These are phyloP conservation scores for Amanita brunnescens DNA, from an alignment of 768 basidiomycete genomes.

Conservation along the genomic window DNA sequence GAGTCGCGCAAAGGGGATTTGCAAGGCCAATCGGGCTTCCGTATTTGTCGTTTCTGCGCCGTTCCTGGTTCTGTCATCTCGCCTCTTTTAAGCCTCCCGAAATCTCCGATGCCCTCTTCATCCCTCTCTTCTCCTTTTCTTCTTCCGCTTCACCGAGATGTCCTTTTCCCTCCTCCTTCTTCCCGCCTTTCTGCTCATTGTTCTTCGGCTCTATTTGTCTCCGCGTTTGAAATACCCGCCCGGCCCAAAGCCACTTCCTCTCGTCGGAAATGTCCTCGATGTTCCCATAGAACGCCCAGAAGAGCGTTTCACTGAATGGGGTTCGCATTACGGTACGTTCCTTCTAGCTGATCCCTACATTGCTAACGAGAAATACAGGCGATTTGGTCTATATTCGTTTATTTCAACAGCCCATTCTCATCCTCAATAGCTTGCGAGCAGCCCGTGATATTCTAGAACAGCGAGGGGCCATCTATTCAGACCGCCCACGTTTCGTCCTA, in stretches of 20 bases:
- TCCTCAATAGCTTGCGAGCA: conserved; percentile 39
- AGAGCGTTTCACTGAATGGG: conserved; percentile 33
- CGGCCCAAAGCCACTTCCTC: conserved; percentile 35
- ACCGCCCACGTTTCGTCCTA: conserved; percentile 40
- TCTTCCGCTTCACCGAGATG: conserved; percentile 1
- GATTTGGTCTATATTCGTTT: conserved; percentile 33
- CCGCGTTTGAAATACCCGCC: conserved; percentile 29
- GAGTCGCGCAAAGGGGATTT: conserved; percentile 6
- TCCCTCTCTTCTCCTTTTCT: neutral
- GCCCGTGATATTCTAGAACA: conserved; percentile 43
- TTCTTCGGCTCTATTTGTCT: conserved; percentile 17
- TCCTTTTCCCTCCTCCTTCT: conserved; percentile 10
- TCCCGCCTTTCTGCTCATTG: conserved; percentile 7
- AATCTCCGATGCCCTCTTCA: conserved; percentile 7
- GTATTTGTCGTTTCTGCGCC: neutral
- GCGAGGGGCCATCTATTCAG: conserved; percentile 45
- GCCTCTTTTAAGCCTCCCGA: conserved; percentile 4
- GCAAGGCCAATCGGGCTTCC: neutral
- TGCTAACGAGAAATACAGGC: conserved; percentile 20
- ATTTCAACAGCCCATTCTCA: conserved; percentile 37
- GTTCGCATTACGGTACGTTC: conserved; percentile 32
- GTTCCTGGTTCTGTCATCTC: conserved; percentile 4
- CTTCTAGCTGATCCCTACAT: neutral
- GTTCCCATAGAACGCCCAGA: conserved; percentile 31
- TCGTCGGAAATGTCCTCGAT: conserved; percentile 42